phyloP scores from a whole-genome alignment of 2,329 filamentous ascomycete species.

The Colletotrichum sp. region DNA sequence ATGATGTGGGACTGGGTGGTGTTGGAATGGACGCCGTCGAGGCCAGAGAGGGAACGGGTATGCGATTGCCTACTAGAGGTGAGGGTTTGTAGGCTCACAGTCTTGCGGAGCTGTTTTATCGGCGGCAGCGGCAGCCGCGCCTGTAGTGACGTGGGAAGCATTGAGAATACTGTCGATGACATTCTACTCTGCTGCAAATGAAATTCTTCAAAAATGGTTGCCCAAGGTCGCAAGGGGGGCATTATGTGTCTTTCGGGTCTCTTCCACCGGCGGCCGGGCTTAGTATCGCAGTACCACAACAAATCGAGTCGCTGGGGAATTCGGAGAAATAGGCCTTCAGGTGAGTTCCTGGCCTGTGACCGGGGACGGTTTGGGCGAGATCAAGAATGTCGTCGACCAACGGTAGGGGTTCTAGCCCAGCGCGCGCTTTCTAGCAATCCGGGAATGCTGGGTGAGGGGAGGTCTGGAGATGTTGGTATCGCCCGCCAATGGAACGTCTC shows the following conservation, averaged over 20 bases:
- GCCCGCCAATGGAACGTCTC: not conserved
- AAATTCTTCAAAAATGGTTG: conserved; percentile 29
- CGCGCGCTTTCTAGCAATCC: not conserved
- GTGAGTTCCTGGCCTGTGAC: not conserved
- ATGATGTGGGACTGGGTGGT: conserved; percentile 2
- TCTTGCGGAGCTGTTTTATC: conserved; percentile 45
- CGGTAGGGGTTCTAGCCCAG: not conserved
- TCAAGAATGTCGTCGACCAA: conserved; percentile 5
- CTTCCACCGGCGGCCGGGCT: not conserved
- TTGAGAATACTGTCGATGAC: conserved; percentile 54
- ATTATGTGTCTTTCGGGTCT: conserved; percentile 12
- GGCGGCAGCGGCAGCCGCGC: conserved; percentile 54
- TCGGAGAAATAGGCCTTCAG: conserved; percentile 6
- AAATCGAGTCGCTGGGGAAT: conserved; percentile 1
- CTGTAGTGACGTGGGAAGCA: conserved; percentile 58
- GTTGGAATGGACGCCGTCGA: conserved; percentile 8
- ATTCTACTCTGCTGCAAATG: conserved; percentile 35
- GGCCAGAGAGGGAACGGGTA: conserved; percentile 12
- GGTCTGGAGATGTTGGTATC: not conserved
- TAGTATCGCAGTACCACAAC: not conserved
- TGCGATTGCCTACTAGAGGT: conserved; percentile 11
- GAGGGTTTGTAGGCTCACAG: conserved; percentile 35
- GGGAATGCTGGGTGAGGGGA: conserved; percentile 1
- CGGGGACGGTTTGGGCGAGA: not conserved
- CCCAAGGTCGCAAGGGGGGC: conserved; percentile 20